Evolutionary conservation across 352 stramenopile species (phyloP).

Genomic region (Phytophthora colocasiae): DNA sequence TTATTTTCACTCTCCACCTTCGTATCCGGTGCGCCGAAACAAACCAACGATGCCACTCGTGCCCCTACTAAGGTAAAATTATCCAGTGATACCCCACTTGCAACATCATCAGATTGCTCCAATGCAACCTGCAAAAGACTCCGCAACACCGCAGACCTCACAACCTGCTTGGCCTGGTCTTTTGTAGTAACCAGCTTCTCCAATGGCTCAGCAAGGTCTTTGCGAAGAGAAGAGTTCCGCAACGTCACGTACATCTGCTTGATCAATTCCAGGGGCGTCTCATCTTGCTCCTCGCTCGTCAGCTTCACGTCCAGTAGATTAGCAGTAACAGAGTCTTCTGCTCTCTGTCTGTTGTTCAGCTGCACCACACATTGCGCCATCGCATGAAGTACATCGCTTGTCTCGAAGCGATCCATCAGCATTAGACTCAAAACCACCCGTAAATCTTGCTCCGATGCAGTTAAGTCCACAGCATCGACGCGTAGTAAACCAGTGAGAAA

Average conservation of each 20-base stretch:
- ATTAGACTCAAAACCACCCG: slow-evolving; percentile 33
- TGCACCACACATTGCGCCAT: too few species aligned
- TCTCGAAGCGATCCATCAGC: too few species aligned
- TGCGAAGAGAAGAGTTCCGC: slow-evolving; percentile 24
- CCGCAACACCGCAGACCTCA: slow-evolving; percentile 49
- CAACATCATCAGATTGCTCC: slow-evolving; percentile 19
- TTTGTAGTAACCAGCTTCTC: slow-evolving; percentile 44
- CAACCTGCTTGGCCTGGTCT: slow-evolving; percentile 53
- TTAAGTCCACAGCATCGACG: slow-evolving; percentile 1
- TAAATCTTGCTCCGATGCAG: slow-evolving; percentile 19
- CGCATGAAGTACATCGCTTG: too few species aligned
- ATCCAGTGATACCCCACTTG: slow-evolving; percentile 15
- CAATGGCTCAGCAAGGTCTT: slow-evolving; percentile 45
- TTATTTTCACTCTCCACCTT: slow-evolving; percentile 1
- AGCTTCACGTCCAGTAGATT: slow-evolving; percentile 28
- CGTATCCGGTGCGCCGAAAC: slow-evolving; percentile 18
- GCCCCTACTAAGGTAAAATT: slow-evolving; percentile 27
- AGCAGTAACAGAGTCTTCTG: too few species aligned
- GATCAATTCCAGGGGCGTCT: slow-evolving; percentile 50
- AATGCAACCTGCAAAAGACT: slow-evolving; percentile 57
- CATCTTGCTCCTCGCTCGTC: slow-evolving; percentile 15
- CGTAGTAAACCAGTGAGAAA: slow-evolving; percentile 22
- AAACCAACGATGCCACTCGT: slow-evolving; percentile 38
- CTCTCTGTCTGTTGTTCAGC: too few species aligned
- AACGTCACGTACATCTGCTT: slow-evolving; percentile 85